These are phyloP conservation scores for Lactarius deliciosus DNA, from an alignment of 768 basidiomycete species.

Conservation along the genomic window DNA sequence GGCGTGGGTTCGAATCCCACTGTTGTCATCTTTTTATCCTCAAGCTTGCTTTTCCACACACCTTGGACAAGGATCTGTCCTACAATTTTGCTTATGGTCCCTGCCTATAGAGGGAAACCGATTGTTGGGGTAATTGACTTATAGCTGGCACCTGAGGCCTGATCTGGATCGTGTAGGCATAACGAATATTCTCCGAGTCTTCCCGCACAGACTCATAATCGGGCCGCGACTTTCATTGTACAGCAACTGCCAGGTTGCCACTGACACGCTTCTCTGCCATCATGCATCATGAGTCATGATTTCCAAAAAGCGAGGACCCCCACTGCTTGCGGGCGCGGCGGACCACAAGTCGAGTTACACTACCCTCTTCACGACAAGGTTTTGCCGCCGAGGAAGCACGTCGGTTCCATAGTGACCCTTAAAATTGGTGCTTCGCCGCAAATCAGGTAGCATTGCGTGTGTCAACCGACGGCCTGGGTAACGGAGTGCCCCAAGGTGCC, in stretches of 20 bases:
- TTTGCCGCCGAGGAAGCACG: neutral
- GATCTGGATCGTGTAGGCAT: no score
- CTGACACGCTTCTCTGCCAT: neutral
- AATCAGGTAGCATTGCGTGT: neutral
- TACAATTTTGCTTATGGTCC: no score
- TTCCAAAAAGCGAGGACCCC: no score
- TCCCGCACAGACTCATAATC: no score
- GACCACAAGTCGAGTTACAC: no score
- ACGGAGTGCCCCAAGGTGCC: neutral
- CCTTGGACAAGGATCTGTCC: no score
- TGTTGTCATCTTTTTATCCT: constrained; percentile 33
- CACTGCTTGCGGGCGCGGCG: no score
- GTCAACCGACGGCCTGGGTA: neutral
- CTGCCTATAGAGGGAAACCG: no score
- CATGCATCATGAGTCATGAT: neutral
- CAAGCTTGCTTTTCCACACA: no score
- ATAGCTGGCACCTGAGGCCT: neutral
- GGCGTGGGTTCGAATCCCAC: constrained; percentile 54
- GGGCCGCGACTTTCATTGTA: neutral
- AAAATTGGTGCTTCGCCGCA: neutral
- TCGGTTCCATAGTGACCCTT: neutral
- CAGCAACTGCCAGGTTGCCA: neutral
- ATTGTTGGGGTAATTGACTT: no score
- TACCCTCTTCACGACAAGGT: neutral
- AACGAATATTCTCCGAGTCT: no score